Conservation (phyloP, 768 basidiomycete genomes). For the Tulasnella sp. region DNA sequence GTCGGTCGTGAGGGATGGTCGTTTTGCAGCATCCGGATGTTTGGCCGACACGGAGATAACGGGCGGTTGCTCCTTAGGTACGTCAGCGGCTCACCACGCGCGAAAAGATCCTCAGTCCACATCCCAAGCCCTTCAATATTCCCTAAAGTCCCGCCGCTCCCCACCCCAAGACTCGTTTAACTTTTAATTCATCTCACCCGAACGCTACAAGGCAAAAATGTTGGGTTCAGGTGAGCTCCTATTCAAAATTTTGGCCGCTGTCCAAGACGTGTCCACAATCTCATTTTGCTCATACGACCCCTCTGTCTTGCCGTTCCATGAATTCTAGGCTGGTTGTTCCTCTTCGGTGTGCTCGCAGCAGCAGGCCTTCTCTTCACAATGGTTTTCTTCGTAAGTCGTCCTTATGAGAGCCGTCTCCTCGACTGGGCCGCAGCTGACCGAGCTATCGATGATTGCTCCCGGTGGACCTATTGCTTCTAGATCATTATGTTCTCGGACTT, state of each 20-base stretch:
- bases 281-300: background rate
- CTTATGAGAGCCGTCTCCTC: background rate
- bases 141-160: background rate
- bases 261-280: background rate
- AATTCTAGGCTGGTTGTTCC: conserved; percentile 81
- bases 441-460: background rate
- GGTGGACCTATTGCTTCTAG: conserved; percentile 36
- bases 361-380: conserved; percentile 94
- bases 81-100: conserved; percentile 3
- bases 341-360: conserved; percentile 92
- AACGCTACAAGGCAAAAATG: background rate
- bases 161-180: background rate
- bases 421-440: background rate
- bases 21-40: background rate
- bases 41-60: background rate
- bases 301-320: background rate
- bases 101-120: background rate
- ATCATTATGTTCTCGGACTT: conserved; percentile 99
- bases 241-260: background rate
- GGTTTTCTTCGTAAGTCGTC: conserved; percentile 90
- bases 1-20: background rate
- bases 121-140: background rate
- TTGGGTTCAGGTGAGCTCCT: background rate
- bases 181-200: background rate
- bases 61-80: background rate